phyloP scores from a whole-genome alignment of 306 rosid genomes.

The Ziziphus jujuba region DNA sequence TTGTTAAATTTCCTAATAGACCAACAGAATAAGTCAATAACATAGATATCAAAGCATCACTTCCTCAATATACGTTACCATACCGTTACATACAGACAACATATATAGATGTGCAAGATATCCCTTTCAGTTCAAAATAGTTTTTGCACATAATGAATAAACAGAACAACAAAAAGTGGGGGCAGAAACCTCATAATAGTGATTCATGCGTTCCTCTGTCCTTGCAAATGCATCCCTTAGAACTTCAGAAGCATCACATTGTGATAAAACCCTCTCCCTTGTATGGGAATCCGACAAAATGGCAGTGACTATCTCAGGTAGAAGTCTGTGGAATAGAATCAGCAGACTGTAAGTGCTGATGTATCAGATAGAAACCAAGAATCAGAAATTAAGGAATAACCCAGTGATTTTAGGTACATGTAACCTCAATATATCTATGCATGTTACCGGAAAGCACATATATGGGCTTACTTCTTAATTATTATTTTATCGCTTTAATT shows the following conservation, averaged over 20 bases:
- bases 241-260: constrained; percentile 82
- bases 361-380: constrained; percentile 11
- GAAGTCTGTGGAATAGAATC: constrained; percentile 54
- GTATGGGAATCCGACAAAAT: constrained; percentile 72
- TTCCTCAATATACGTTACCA: no score
- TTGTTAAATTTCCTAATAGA: no score
- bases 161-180: constrained; percentile 10
- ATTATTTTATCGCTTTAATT: background rate
- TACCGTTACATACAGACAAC: background rate
- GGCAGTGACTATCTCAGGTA: constrained; percentile 67
- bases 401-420: background rate
- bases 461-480: background rate
- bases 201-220: constrained; percentile 75
- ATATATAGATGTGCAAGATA: background rate
- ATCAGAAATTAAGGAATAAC: background rate
- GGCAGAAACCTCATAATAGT: constrained; percentile 74
- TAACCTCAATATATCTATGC: background rate
- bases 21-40: no score
- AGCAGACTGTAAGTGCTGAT: constrained; percentile 21
- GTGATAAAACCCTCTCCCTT: constrained; percentile 70
- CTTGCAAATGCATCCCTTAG: constrained; percentile 84
- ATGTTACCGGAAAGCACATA: constrained; percentile 1
- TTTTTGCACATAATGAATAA: background rate
- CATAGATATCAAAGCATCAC: no score
- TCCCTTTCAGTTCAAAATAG: background rate